Base-by-base conservation (phyloP, 495 filamentous ascomycete genomes). In the Podospora pseudoanserina region DNA sequence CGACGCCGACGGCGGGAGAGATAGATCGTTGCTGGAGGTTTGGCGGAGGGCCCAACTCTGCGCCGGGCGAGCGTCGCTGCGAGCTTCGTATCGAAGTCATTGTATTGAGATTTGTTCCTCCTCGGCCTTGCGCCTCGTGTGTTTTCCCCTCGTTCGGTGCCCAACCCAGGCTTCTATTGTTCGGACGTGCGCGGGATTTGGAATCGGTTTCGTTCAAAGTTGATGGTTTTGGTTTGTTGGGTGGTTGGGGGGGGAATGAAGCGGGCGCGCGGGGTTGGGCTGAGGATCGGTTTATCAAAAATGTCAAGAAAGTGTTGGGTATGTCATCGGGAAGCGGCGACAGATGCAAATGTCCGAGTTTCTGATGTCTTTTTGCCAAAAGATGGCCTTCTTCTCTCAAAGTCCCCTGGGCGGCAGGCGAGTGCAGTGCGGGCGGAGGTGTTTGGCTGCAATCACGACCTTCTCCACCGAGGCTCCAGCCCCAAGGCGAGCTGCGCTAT, bases 11-110 rank as follows among this genome's bases (percentile, higher is more conserved):
- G 54, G 73, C 75, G 23, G 81, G 80, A 28, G 81, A 82, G 28
- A 82, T 81, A 23, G 78, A 73, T 34, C 80, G 78, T 57, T 73
- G 70, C 74, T 75, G 77, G 63, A 80, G 72, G 68, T 70, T 80
- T 32, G 82, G 79, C 63, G 81, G 72, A 49, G 72, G 71, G 20
- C 78, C 81, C 67, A 78, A 78, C 28, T 85, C 83, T 28, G 78
- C 79, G 53, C 77, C 81, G 20, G 84, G 84, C 63, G 84, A 85
- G 70, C 83, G 78, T 59, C 84, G 79, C 68, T 84, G 81, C 67
- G 80, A 78, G 6, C 73, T 68, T 55, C 71, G 74, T 64, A 79
- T 73, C 53, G 76, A 72, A 70, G 81, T 82, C 80, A 83, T 83
- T 1, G 3, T 61, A 4, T 61, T 60, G 13, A 19, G 23, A 23